phyloP scores from a whole-genome alignment of 2,329 filamentous ascomycete genomes.

The Arthrobotrys pseudoclavata region DNA sequence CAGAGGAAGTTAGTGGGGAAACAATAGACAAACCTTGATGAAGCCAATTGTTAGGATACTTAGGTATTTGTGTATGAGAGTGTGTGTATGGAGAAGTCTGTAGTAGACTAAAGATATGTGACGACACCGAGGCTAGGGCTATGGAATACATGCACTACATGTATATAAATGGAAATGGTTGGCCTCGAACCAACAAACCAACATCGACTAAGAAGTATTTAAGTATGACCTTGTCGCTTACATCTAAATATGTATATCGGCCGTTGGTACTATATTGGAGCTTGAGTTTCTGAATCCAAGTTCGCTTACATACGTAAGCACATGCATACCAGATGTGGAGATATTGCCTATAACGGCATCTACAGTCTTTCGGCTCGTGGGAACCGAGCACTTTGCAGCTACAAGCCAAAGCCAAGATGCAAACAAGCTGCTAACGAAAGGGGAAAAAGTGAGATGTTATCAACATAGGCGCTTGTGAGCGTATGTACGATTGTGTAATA shows the following conservation, averaged over 20 bases:
- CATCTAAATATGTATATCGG: too few relatives aligned
- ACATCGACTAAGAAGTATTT: too few relatives aligned
- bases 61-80: too few relatives aligned
- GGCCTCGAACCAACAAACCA: too few relatives aligned
- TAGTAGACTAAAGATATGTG: too few relatives aligned
- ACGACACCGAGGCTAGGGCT: too few relatives aligned
- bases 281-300: background rate
- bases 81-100: background rate
- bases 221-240: too few relatives aligned
- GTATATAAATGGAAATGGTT: too few relatives aligned
- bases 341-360: slow-evolving; percentile 9
- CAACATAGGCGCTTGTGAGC: slow-evolving; percentile 1
- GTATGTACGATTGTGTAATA: slow-evolving; percentile 13
- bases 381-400: slow-evolving; percentile 4
- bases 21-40: background rate
- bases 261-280: background rate
- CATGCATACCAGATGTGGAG: slow-evolving; percentile 7
- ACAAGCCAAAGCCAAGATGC: slow-evolving; percentile 3
- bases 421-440: background rate
- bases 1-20: slow-evolving; percentile 8
- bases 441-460: background rate
- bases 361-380: slow-evolving; percentile 1
- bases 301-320: slow-evolving; percentile 23
- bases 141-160: too few relatives aligned
- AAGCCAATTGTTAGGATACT: background rate